Conservation (phyloP, 202 grass and related monocot species). For the Zizania palustris region DNA sequence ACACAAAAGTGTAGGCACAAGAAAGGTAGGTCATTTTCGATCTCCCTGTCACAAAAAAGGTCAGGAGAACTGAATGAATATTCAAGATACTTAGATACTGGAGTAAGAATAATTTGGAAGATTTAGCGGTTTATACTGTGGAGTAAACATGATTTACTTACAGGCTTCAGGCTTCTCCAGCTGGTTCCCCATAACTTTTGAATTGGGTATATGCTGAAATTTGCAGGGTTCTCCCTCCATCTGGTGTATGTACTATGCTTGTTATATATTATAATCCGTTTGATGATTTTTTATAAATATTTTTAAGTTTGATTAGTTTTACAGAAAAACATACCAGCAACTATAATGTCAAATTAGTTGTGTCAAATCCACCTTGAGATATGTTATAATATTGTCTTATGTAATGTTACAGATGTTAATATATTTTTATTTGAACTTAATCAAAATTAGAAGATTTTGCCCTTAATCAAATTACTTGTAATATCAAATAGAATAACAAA, state of each 20-base stretch:
- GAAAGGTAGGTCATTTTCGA: constrained; percentile 11
- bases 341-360: too few species aligned
- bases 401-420: too few species aligned
- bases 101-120: background rate
- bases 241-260: constrained; percentile 55
- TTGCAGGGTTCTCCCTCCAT: constrained; percentile 80
- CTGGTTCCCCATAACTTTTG: constrained; percentile 57
- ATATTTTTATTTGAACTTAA: too few species aligned
- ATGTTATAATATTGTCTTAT: too few species aligned
- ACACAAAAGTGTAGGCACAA: background rate
- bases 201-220: constrained; percentile 82
- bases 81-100: background rate
- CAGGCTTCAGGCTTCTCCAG: constrained; percentile 57
- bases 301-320: too few species aligned
- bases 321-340: too few species aligned
- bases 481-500: too few species aligned
- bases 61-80: background rate
- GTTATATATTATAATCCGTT: too few species aligned
- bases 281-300: too few species aligned
- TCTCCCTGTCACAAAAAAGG: constrained; percentile 48
- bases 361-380: too few species aligned
- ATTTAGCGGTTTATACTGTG: constrained; percentile 36
- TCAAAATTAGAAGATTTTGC: too few species aligned
- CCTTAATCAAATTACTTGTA: too few species aligned
- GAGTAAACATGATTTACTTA: constrained; percentile 65